Base-by-base conservation (phyloP, 2,329 filamentous ascomycete species). In the Lachnellula subtilissima region DNA sequence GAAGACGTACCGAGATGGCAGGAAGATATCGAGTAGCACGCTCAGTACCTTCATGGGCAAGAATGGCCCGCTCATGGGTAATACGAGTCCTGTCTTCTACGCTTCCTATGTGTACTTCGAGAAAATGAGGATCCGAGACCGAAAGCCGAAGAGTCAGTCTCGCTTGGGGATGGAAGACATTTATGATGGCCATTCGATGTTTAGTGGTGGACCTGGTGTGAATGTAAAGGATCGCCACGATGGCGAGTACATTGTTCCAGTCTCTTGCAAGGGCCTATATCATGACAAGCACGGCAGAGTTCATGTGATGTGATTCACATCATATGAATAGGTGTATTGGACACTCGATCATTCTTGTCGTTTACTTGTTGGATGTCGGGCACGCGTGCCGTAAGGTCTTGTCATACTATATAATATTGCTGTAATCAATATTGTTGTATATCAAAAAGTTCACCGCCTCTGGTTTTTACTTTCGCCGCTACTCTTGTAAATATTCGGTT, bases 41-140 rank as follows among this genome's bases (percentile, higher is more conserved):
- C 71, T 82, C 17, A 71, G 69, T 39, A 69, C 71, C 28, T 85
- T 84, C 61, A 71, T 81, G 54, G 66, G 65, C 7, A 78, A 78
- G 62, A 78, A 75, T 53, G 80, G 80, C 0, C 57, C 73, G 0
- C 69, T 68, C 8, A 70, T 71, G 1, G 81, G 81, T 2, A 78
- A 78, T 50, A 77, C 74, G 4, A 77, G 71, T 48, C 60, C 63
- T 6, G 71, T 79, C 1, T 84, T 76, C 65, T 83, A 84, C 59
- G 76, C 75, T 3, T 74, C 73, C 0, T 84, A 84, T 61, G 74
- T 82, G 22, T 82, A 77, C 65, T 84, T 85, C 61, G 80, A 85
- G 70, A 84, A 84, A 71, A 59, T 78, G 60, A 69, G 80, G 22
- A 69, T 84, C 52, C 73, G 74, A 62, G 72, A 79, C 54, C 70